These are phyloP conservation scores for Hanseniaspora jakobsenii DNA, from an alignment of 805 yeast species.

Conservation along the genomic window DNA sequence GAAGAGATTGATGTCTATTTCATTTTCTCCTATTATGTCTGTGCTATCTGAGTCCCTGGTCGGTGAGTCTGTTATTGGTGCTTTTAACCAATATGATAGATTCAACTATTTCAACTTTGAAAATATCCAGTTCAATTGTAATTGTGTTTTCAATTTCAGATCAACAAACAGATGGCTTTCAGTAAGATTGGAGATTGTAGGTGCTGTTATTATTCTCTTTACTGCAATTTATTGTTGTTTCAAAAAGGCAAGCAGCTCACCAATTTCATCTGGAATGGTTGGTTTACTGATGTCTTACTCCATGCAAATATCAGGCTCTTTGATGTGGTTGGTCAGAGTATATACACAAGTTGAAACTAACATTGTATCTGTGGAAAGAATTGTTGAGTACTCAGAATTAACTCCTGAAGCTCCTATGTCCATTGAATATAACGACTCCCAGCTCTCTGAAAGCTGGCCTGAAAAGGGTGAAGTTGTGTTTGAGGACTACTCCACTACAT, in stretches of 20 bases:
- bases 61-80: slow-evolving; percentile 69
- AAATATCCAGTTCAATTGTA: slow-evolving; percentile 39
- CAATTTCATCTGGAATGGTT: slow-evolving; percentile 46
- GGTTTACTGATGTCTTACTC: slow-evolving; percentile 59
- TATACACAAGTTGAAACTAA: slow-evolving; percentile 54
- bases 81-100: slow-evolving; percentile 55
- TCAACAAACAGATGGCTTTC: slow-evolving; percentile 57
- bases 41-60: slow-evolving; percentile 69
- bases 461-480: slow-evolving; percentile 38
- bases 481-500: slow-evolving; percentile 43
- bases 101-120: slow-evolving; percentile 45
- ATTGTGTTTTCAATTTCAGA: slow-evolving; percentile 38
- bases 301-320: slow-evolving; percentile 40
- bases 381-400: slow-evolving; percentile 45
- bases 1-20: slow-evolving; percentile 56
- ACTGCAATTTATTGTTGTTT: slow-evolving; percentile 36
- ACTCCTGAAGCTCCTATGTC: slow-evolving; percentile 37
- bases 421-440: slow-evolving; percentile 37
- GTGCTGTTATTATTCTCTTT: slow-evolving; percentile 42
- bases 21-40: slow-evolving; percentile 68
- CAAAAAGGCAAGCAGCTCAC: slow-evolving; percentile 29
- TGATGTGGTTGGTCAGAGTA: slow-evolving; percentile 46
- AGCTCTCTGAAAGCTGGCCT: slow-evolving; percentile 40
- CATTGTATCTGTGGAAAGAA: slow-evolving; percentile 56
- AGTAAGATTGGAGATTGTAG: slow-evolving; percentile 48